phyloP scores from a whole-genome alignment of 352 stramenopile species.

The Phytophthora cryptogea region DNA sequence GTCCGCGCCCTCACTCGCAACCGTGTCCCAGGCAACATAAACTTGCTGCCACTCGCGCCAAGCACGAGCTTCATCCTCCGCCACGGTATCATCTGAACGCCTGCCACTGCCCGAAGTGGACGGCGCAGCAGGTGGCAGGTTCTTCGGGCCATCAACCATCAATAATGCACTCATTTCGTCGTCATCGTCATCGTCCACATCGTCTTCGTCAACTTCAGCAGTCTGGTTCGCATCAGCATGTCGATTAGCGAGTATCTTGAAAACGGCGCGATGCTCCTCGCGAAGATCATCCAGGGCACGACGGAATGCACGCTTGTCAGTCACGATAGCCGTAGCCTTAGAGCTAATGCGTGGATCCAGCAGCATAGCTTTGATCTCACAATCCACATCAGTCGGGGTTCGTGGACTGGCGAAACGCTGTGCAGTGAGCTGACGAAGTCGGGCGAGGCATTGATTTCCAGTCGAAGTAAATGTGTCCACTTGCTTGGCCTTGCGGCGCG shows the following conservation, averaged over 20 bases:
- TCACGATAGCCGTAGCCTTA: conserved; percentile 35
- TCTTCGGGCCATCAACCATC: conserved; percentile 44
- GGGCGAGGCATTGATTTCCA: conserved; percentile 22
- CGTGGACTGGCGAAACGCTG: conserved; percentile 23
- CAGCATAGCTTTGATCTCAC: conserved; percentile 49
- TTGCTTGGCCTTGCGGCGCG: conserved; percentile 26
- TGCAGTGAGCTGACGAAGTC: conserved; percentile 22
- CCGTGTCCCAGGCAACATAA: conserved; percentile 36
- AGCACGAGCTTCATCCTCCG: conserved; percentile 31
- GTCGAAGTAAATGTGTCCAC: conserved; percentile 27
- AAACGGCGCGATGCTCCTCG: conserved; percentile 37
- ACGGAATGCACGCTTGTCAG: conserved; percentile 21
- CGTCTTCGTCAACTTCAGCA: conserved; percentile 11
- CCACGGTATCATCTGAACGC: conserved; percentile 21
- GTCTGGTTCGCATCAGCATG: not conserved
- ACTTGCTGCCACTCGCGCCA: conserved; percentile 45
- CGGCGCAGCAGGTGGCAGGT: conserved; percentile 26
- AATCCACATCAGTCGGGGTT: conserved; percentile 6
- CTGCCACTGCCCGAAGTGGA: conserved; percentile 14
- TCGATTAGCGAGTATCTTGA: conserved; percentile 32
- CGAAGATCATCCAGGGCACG: conserved; percentile 34
- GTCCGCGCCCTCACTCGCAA: conserved; percentile 29
- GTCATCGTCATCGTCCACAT: conserved; percentile 30
- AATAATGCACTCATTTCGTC: conserved; percentile 41
- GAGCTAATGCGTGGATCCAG: conserved; percentile 45